Base-by-base conservation (phyloP, 2,329 filamentous ascomycete genomes). In the Diaporthe helianthi region DNA sequence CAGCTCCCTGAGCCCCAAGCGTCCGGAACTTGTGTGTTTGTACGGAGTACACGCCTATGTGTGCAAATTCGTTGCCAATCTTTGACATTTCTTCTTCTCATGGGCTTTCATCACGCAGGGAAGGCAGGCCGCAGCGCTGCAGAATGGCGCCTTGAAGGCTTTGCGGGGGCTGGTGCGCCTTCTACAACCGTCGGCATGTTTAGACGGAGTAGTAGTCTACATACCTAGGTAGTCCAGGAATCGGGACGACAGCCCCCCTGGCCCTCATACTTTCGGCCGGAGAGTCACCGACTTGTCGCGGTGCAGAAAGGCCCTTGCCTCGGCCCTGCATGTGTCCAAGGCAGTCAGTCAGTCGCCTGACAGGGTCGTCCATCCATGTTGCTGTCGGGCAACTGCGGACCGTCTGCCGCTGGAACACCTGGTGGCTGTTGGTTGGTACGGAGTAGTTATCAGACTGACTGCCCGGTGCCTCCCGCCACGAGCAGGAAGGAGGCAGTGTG, bases 201-300 rank as follows among this genome's bases (percentile, higher is more conserved):
- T n/a, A n/a, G n/a, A n/a, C n/a, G n/a, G n/a, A n/a, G n/a, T n/a
- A n/a, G n/a, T n/a, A n/a, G n/a, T n/a, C n/a, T n/a, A n/a, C n/a
- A n/a, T n/a, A n/a, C 52, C 60, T 55, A 65, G 44, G 54, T 52
- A 60, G 36, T 33, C 38, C 65, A 67, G 41, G 65, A 36, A 38
- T 66, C 65, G 69, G 65, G 38, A 68, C 65, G 65, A 68, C 44
- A 49, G 19, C 17, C 29, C 41, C 55, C 69, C 58, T 61, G 55
- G 54, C 51, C 38, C 22, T 55, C 24, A 26, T 55, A 49, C 52
- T 52, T 61, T 70, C 65, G 58, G 65, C 65, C 65, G 69, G 69
- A 64, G 58, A 70, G 58, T 68, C 46, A 54, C 66, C 69, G 69
- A 71, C 33, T 36, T 49, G 24, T 51, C 69, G 65, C 65, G 55